A percentile compares a stretch with the other conserved stretches of the same genome.
Conservation (phyloP, 352 stramenopile species). For the Globisporangium cystogenes region DNA sequence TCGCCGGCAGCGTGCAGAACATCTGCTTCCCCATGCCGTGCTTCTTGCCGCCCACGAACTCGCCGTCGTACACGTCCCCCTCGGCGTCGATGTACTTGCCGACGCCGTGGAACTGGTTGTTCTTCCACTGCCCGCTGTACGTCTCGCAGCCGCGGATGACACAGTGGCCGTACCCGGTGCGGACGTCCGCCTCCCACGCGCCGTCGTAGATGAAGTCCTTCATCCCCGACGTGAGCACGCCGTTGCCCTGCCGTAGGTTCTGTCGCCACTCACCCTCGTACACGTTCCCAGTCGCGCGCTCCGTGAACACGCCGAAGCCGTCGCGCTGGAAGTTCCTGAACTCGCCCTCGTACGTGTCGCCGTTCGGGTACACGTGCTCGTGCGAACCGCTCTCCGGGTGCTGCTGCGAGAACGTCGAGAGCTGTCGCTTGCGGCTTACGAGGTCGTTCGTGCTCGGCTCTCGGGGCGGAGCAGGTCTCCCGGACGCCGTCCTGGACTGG, state of each 20-base stretch:
- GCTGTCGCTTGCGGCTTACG: conserved; percentile 1
- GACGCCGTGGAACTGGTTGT: conserved; percentile 70
- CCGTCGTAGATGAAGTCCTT: conserved; percentile 84
- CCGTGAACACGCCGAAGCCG: conserved; percentile 56
- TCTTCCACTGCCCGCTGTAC: conserved; percentile 66
- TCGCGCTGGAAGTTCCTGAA: conserved; percentile 41
- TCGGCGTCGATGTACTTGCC: conserved; percentile 81
- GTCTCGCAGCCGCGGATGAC: conserved; percentile 71
- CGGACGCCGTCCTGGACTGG: conserved; percentile 2
- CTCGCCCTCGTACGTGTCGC: conserved; percentile 70
- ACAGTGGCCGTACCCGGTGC: conserved; percentile 63
- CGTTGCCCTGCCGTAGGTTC: conserved; percentile 54
- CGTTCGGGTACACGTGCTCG: conserved; percentile 47
- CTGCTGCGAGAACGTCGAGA: conserved; percentile 8
- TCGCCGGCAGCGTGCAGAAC: conserved; percentile 8
- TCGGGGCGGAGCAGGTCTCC: conserved; percentile 1
- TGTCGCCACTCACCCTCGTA: conserved; percentile 72
- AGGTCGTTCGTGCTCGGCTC: conserved; percentile 2
- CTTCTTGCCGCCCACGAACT: conserved; percentile 71
- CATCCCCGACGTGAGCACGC: conserved; percentile 58
- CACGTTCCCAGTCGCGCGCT: conserved; percentile 48
- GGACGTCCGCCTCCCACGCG: conserved; percentile 53
- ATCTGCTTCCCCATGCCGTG: conserved; percentile 63
- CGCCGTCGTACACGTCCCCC: conserved; percentile 76
- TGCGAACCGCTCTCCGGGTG: conserved; percentile 31